Evolutionary conservation across 805 yeast genomes (phyloP).

Genomic region (Blastobotrys chiropterorum): DNA sequence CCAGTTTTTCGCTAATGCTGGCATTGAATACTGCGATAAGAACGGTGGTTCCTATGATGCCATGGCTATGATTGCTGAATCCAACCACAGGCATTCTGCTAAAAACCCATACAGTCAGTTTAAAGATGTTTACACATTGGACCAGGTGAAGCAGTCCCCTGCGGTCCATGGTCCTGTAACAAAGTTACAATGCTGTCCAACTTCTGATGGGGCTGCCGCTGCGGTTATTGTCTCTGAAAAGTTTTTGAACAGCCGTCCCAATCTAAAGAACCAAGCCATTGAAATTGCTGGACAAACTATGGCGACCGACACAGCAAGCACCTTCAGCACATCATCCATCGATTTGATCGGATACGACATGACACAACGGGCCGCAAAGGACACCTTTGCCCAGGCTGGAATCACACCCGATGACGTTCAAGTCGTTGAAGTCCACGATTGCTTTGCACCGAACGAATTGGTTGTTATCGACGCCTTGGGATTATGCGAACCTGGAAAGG

Average conservation of each 20-base stretch:
- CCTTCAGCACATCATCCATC: constrained; percentile 18
- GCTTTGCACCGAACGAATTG: constrained; percentile 25
- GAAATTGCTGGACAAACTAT: constrained; percentile 23
- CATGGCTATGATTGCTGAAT: constrained; percentile 20
- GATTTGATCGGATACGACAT: constrained; percentile 23
- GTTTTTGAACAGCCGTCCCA: constrained; percentile 19
- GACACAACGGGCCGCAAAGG: constrained; percentile 20
- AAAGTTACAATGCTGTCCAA: constrained; percentile 24
- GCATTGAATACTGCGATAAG: constrained; percentile 17
- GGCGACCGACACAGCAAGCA: constrained; percentile 20
- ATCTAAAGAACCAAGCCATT: constrained; percentile 19
- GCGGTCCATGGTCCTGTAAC: constrained; percentile 18
- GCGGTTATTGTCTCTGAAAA: constrained; percentile 21
- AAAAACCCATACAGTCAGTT: constrained; percentile 25
- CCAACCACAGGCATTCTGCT: constrained; percentile 23
- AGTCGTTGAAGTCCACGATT: constrained; percentile 25
- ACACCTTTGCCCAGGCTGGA: constrained; percentile 15
- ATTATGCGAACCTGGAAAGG: constrained; percentile 20
- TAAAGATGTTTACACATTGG: constrained; percentile 20
- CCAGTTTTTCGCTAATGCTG: constrained; percentile 24
- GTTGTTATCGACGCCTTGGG: constrained; percentile 22
- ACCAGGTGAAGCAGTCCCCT: constrained; percentile 22
- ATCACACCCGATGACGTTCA: constrained; percentile 21
- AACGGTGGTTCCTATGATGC: constrained; percentile 18
- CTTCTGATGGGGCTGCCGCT: constrained; percentile 26